Evolutionary conservation across 1,284 basidiomycete species (phyloP).

Genomic region (Rhodotorula sp.): DNA sequence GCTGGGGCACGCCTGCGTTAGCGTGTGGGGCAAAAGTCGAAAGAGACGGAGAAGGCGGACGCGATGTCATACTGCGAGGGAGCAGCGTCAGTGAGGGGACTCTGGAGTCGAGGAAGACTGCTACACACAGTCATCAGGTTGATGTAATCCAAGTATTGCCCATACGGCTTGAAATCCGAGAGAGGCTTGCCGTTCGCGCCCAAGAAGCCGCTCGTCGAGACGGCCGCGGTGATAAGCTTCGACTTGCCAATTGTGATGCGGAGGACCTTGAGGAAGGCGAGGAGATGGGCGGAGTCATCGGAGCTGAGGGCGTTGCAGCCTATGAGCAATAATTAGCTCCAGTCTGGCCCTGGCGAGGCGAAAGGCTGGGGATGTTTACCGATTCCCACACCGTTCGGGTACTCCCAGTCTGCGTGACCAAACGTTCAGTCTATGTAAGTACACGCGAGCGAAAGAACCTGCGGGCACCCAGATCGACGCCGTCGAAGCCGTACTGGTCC

Average conservation of each 20-base stretch:
- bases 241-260: slow-evolving; percentile 59
- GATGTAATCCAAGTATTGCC: slow-evolving; percentile 27
- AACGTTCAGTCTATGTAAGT: neutral
- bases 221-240: slow-evolving; percentile 72
- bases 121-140: slow-evolving; percentile 32
- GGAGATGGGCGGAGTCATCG: slow-evolving; percentile 67
- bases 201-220: slow-evolving; percentile 67
- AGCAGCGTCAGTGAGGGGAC: neutral
- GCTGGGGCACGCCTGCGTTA: neutral
- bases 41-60: neutral
- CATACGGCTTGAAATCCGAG: slow-evolving; percentile 6
- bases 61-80: slow-evolving; percentile 4
- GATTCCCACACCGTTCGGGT: slow-evolving; percentile 61
- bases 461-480: slow-evolving; percentile 65
- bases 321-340: neutral
- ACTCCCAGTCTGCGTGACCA: slow-evolving; percentile 71
- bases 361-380: neutral
- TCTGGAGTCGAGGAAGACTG: neutral
- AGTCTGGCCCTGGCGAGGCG: neutral
- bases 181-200: slow-evolving; percentile 56
- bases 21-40: neutral
- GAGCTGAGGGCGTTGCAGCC: slow-evolving; percentile 59
- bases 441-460: neutral
- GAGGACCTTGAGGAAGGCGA: slow-evolving; percentile 68
- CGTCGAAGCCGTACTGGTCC: slow-evolving; percentile 65